Conservation (phyloP, 2,329 filamentous ascomycete genomes). For the Fusarium redolens region DNA sequence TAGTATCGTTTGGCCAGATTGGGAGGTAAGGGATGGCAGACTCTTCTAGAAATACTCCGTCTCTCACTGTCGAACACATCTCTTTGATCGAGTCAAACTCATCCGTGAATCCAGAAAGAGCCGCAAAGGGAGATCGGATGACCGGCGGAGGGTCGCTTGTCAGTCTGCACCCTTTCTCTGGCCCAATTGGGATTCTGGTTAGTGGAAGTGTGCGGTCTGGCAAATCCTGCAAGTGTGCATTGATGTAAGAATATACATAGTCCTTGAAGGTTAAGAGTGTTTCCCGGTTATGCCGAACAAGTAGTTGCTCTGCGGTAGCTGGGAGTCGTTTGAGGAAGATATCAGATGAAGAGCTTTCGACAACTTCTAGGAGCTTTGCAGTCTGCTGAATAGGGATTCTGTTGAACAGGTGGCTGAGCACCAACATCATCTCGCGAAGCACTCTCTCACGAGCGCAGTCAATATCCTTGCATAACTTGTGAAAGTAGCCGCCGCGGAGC, state of each 20-base stretch:
- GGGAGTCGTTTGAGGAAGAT: conserved; percentile 75
- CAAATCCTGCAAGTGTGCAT: conserved; percentile 61
- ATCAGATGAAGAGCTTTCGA: conserved; percentile 66
- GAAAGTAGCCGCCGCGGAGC: conserved; percentile 76
- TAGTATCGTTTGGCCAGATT: conserved; percentile 67
- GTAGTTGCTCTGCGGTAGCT: conserved; percentile 62
- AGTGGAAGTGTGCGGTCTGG: conserved; percentile 70
- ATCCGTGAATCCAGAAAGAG: conserved; percentile 76
- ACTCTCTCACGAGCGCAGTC: conserved; percentile 58
- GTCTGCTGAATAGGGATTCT: conserved; percentile 62
- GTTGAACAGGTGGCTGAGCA: conserved; percentile 77
- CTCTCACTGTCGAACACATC: conserved; percentile 72
- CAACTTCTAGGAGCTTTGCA: conserved; percentile 54
- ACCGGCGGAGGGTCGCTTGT: conserved; percentile 47
- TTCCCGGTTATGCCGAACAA: conserved; percentile 72
- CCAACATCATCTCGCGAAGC: conserved; percentile 68
- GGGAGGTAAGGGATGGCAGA: conserved; percentile 76
- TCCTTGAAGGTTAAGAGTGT: conserved; percentile 73
- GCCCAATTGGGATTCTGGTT: conserved; percentile 60
- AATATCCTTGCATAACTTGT: conserved; percentile 67
- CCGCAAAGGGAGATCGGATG: conserved; percentile 76
- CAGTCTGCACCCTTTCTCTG: background rate
- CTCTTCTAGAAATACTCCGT: conserved; percentile 80
- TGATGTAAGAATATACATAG: conserved; percentile 76
- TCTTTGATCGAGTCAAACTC: conserved; percentile 73